Conservation (phyloP, 495 filamentous ascomycete genomes). For the Penicillium canariense region DNA sequence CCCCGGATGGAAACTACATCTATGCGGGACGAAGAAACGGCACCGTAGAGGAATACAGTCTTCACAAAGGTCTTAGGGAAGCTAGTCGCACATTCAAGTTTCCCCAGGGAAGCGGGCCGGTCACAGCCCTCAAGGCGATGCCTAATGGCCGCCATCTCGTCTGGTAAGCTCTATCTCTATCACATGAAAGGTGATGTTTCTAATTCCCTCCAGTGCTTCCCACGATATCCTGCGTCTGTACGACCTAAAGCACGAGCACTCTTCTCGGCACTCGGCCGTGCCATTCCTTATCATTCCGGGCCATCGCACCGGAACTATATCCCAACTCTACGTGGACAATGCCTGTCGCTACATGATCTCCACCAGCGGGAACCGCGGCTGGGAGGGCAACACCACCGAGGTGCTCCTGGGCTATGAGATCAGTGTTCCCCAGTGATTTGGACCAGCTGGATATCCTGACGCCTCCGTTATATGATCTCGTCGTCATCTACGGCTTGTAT, state of each 20-base stretch:
- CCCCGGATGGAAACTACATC: conserved; percentile 90
- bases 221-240: conserved; percentile 93
- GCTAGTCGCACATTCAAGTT: conserved; percentile 86
- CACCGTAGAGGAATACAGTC: conserved; percentile 89
- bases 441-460: background rate
- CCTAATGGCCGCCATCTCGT: conserved; percentile 90
- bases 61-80: conserved; percentile 76
- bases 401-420: conserved; percentile 95
- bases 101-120: conserved; percentile 82
- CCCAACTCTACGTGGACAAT: conserved; percentile 77
- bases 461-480: background rate
- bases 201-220: conserved; percentile 60
- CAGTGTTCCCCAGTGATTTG: conserved; percentile 42
- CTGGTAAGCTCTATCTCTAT: conserved; percentile 54
- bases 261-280: conserved; percentile 71
- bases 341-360: conserved; percentile 89
- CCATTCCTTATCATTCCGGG: conserved; percentile 95
- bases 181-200: background rate
- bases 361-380: conserved; percentile 85
- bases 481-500: conserved; percentile 6
- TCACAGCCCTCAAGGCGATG: conserved; percentile 85
- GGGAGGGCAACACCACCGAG: conserved; percentile 93
- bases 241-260: conserved; percentile 69
- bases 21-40: conserved; percentile 92
- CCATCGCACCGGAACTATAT: conserved; percentile 88